phyloP scores from a whole-genome alignment of 1,139 yeast genomes.

The Saccharomyces hybrid region DNA sequence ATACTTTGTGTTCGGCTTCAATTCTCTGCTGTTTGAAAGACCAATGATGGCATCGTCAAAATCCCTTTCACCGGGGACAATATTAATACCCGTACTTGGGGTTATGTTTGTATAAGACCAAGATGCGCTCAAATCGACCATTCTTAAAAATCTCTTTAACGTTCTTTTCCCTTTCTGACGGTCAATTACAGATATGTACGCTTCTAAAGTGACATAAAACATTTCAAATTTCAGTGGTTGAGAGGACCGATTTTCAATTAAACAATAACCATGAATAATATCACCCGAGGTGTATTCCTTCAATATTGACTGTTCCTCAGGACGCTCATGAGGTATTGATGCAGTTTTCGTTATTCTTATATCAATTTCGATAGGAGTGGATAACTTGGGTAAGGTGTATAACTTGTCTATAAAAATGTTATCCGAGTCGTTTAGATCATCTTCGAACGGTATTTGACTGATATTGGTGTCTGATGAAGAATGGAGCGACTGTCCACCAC shows the following conservation, averaged over 20 bases:
- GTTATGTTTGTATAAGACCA: slow-evolving; percentile 37
- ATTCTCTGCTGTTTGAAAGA: slow-evolving; percentile 42
- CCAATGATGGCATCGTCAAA: slow-evolving; percentile 48
- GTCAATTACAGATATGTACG: slow-evolving; percentile 34
- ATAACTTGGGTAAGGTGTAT: slow-evolving; percentile 29
- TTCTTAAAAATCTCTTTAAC: slow-evolving; percentile 35
- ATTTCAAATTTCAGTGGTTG: slow-evolving; percentile 45
- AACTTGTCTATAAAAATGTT: slow-evolving; percentile 33
- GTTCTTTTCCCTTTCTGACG: slow-evolving; percentile 25
- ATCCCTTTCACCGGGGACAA: slow-evolving; percentile 41
- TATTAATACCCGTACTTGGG: slow-evolving; percentile 43
- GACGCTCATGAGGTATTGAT: slow-evolving; percentile 27
- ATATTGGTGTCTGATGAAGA: not conserved
- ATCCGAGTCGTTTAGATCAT: slow-evolving; percentile 28
- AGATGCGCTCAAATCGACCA: slow-evolving; percentile 40
- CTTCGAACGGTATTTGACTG: slow-evolving; percentile 15
- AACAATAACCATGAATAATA: slow-evolving; percentile 46
- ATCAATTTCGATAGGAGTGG: slow-evolving; percentile 31
- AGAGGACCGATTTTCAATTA: slow-evolving; percentile 39
- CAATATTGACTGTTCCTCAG: slow-evolving; percentile 34
- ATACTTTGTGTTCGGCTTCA: slow-evolving; percentile 46
- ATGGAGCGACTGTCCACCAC: slow-evolving; percentile 3
- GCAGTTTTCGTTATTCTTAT: slow-evolving; percentile 35
- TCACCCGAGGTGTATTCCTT: slow-evolving; percentile 52
- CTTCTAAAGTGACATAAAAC: slow-evolving; percentile 54